Conservation (phyloP, 2,329 filamentous ascomycete species). For the Ophiocordyceps camponoti-leonardi region DNA sequence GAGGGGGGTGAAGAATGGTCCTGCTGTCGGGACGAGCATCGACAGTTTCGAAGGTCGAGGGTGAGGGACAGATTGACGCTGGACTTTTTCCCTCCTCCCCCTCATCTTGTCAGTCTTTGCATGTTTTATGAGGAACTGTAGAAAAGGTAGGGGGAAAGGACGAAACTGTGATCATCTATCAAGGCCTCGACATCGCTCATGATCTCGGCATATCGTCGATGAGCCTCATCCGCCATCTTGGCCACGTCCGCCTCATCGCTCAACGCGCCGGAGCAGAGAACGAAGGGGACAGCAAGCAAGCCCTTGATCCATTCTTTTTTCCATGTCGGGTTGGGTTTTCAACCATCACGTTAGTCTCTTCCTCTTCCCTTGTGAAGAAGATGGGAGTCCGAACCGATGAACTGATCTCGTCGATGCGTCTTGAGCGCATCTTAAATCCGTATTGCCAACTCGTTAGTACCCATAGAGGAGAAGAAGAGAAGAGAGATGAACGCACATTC, state of each 20-base stretch:
- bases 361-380: background rate
- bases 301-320: slow-evolving; percentile 83
- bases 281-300: slow-evolving; percentile 84
- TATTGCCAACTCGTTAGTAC: no score
- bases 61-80: background rate
- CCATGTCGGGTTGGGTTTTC: no score
- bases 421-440: slow-evolving; percentile 53
- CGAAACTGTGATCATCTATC: slow-evolving; percentile 72
- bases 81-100: background rate
- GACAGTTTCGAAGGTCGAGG: slow-evolving; percentile 64
- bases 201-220: slow-evolving; percentile 84
- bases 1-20: slow-evolving; percentile 83
- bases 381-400: slow-evolving; percentile 40
- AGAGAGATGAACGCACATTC: slow-evolving; percentile 42
- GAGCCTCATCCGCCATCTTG: slow-evolving; percentile 63
- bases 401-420: slow-evolving; percentile 80
- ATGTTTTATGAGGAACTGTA: no score
- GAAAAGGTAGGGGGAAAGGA: background rate
- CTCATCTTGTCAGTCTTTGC: no score
- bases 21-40: slow-evolving; percentile 76
- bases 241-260: slow-evolving; percentile 49
- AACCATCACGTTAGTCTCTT: no score
- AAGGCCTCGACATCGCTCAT: slow-evolving; percentile 85
- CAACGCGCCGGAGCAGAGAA: slow-evolving; percentile 80
- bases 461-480: no score